Base-by-base conservation (phyloP, 2,329 filamentous ascomycete genomes). In the Paraconiothyrium sp. region DNA sequence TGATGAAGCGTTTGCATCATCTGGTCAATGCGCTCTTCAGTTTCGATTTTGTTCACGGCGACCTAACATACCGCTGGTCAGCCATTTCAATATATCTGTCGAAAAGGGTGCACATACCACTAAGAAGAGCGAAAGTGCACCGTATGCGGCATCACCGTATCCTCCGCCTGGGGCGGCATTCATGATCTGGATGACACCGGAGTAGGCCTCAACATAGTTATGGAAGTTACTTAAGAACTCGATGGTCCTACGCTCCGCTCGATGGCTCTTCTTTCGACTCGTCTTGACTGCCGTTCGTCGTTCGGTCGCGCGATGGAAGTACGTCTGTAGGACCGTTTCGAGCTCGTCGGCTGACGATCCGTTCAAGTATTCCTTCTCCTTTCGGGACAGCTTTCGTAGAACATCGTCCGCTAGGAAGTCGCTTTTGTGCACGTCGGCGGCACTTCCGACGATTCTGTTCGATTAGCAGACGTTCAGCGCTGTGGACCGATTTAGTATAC, bases 91-190 rank as follows among this genome's bases (percentile, higher is more conserved):
- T 27, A 30, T 1, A 27, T 27, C 14, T 11, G 13, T 43, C 24
- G 14, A n/a, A 44, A 43, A 35, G 22, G 30, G 2, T 30, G 14
- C 34, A 8, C 49, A 16, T 54, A 64, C 62, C 20, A 64, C 37
- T 22, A 62, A 34, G 46, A 64, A 62, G 13, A 62, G 27, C 16
- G 55, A 48, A 20, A 64, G 43, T 4, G 59, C 62, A 20, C 59
- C 62, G 41, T 64, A 64, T 34, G 62, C 62, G 7, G 56, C 62
- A 37, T 60, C 57, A 2, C 62, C 62, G 35, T 62, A 57, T 4
- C 57, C 54, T 9, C 22, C n/a, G 20, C 55, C 62, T 32, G 47
- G 47, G 3, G 59, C 59, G n/a, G 50, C 55, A 16, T 62, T 62
- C 56, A 62, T 62, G n/a, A 64, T 39, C n/a, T 54, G 27, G 3